Conservation (phyloP, 2,329 filamentous ascomycete species). For the Exophiala bonariae region DNA sequence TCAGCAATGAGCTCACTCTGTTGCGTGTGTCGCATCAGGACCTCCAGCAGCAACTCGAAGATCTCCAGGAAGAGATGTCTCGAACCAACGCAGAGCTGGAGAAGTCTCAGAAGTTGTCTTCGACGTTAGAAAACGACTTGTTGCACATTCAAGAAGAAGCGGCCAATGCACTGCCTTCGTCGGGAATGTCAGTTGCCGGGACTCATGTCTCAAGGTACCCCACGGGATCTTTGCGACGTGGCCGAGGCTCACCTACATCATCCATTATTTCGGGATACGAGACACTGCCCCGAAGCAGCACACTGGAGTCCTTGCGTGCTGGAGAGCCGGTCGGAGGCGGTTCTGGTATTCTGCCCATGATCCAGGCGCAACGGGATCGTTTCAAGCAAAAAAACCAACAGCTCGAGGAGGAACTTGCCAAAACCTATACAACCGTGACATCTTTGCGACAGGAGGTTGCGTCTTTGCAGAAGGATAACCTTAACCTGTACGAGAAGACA, state of each 20-base stretch:
- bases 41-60: constrained; percentile 75
- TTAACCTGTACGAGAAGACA: constrained; percentile 96
- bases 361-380: constrained; percentile 93
- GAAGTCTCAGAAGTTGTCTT: constrained; percentile 77
- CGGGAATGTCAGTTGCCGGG: constrained; percentile 87
- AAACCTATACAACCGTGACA: constrained; percentile 77
- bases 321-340: constrained; percentile 72
- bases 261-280: constrained; percentile 99
- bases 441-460: constrained; percentile 87
- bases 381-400: constrained; percentile 96
- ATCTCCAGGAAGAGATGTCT: constrained; percentile 79
- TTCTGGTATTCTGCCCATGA: constrained; percentile 93
- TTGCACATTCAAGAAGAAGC: constrained; percentile 83
- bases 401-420: constrained; percentile 85
- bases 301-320: constrained; percentile 60
- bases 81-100: constrained; percentile 83
- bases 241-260: constrained; percentile 82
- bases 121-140: constrained; percentile 89
- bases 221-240: constrained; percentile 63
- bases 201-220: constrained; percentile 83
- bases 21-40: constrained; percentile 93
- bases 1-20: constrained; percentile 89
- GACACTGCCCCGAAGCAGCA: constrained; percentile 55
- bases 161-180: constrained; percentile 76
- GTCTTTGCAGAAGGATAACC: constrained; percentile 91